Evolutionary conservation across 345 rosid genomes (phyloP).

Genomic region (Mercurialis annua): DNA sequence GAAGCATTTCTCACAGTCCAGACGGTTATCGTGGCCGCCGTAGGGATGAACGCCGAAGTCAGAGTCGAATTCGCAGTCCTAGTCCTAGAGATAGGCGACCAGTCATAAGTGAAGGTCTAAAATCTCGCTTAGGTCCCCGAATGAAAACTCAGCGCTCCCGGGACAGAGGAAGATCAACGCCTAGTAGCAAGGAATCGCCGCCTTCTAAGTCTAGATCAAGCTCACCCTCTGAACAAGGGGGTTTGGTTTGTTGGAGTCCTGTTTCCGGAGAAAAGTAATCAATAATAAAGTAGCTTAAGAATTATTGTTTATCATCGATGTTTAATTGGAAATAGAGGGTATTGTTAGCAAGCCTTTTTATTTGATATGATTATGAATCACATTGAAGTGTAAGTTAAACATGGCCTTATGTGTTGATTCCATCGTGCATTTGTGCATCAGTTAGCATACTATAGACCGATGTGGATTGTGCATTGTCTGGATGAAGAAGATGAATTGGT

Average conservation of each 20-base stretch:
- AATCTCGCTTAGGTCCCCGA: constrained; percentile 67
- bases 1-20: constrained; percentile 65
- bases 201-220: constrained; percentile 52
- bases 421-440: not conserved
- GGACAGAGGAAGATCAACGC: constrained; percentile 20
- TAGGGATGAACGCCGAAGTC: constrained; percentile 50
- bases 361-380: not conserved
- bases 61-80: constrained; percentile 53
- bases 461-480: too few relatives aligned
- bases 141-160: constrained; percentile 33
- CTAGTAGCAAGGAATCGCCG: constrained; percentile 33
- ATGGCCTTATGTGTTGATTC: not conserved
- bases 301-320: not conserved
- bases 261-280: constrained; percentile 28
- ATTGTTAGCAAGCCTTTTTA: not conserved
- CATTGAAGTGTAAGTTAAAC: not conserved
- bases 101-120: constrained; percentile 60
- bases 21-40: constrained; percentile 42
- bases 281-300: constrained; percentile 13
- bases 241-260: constrained; percentile 71
- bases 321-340: not conserved
- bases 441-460: too few relatives aligned
- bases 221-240: constrained; percentile 62
- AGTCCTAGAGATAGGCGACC: constrained; percentile 59
- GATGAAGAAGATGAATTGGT: too few relatives aligned